Conservation (phyloP, 1,284 basidiomycete species). For the Xerocomus minutiporus region DNA sequence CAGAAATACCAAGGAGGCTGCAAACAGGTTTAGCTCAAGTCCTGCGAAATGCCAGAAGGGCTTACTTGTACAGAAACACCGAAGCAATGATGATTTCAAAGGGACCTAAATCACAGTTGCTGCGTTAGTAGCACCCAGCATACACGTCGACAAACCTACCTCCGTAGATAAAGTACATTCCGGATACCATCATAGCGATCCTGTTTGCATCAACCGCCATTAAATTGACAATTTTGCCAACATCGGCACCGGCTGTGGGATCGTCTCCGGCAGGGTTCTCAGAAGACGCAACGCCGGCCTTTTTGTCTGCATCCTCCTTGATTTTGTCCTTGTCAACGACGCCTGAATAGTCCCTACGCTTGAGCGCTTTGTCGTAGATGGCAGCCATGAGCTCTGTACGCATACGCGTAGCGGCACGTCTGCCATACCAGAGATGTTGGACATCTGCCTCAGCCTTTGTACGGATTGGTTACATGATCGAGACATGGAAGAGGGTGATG, state of each 20-base stretch:
- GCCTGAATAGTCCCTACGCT: constrained; percentile 80
- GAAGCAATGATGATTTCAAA: constrained; percentile 55
- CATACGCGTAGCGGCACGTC: constrained; percentile 54
- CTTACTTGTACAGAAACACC: constrained; percentile 75
- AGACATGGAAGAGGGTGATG: background rate
- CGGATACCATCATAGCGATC: constrained; percentile 48
- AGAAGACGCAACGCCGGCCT: constrained; percentile 12
- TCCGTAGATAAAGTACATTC: constrained; percentile 62
- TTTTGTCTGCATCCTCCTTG: constrained; percentile 18
- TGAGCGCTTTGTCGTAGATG: constrained; percentile 88
- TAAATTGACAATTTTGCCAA: constrained; percentile 75
- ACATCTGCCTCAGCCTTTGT: constrained; percentile 53
- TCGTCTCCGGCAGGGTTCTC: constrained; percentile 39
- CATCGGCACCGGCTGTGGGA: constrained; percentile 63
- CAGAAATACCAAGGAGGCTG: constrained; percentile 78
- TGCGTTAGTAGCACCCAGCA: background rate
- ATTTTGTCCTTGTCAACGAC: constrained; percentile 53
- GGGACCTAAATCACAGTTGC: constrained; percentile 44
- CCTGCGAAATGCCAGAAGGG: constrained; percentile 4
- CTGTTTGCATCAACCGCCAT: constrained; percentile 69
- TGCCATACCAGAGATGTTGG: constrained; percentile 62
- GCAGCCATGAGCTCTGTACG: constrained; percentile 61
- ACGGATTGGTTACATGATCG: background rate
- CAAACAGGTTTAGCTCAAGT: background rate
- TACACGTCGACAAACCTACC: constrained; percentile 33